Evolutionary conservation across 805 yeast species (phyloP), one percentile per base, ranked within the genome.

Genomic region (Teunomyces barrocoloradensis): DNA sequence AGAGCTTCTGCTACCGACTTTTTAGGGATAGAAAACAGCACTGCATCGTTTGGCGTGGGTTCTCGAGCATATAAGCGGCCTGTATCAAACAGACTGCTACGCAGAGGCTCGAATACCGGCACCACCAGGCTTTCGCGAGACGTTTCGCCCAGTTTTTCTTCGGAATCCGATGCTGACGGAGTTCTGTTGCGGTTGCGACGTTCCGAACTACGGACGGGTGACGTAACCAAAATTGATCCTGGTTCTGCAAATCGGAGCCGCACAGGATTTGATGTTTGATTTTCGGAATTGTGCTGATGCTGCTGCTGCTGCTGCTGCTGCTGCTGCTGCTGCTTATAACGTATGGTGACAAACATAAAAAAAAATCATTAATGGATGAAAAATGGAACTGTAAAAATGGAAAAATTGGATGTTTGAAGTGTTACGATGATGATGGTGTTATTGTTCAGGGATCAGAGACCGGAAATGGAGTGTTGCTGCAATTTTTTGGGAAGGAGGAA

Each of bases 1-100:
- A 51, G 28, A 1, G 58, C 52, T 9, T 45, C 46, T 12, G 33
- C 44, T 5, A 35, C 43, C 41, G 48, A 36, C 37, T 45, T 52
- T 20, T 23, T 38, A 11, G 42, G 38, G 4, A 43, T 25, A 15
- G 27, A 11, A 18, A 28, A 18, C 7, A 25, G 15, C 11, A 15
- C 27, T 5, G 17, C 11, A 3, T 25, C 28, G 9, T n/a, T 33
- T 0, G 43, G 34, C 6, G 43, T 17, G 10, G 11, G 11, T n/a
- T 37, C 40, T n/a, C 10, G 27, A 3, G 25, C 28, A 11, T 11
- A 23, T 7, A 21, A 13, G 21, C 36, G 27, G 35, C n/a, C 18
- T 10, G 27, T 5, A 5, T 33, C 33, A 33, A 43, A 13, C 17
- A 29, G 42, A 35, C 32, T 23, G n/a, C 15, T 36, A 13, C 33